Evolutionary conservation across 1,284 basidiomycete species (phyloP), one percentile per base, ranked within the genome.

Genomic region (Ustilago shanxiensis): DNA sequence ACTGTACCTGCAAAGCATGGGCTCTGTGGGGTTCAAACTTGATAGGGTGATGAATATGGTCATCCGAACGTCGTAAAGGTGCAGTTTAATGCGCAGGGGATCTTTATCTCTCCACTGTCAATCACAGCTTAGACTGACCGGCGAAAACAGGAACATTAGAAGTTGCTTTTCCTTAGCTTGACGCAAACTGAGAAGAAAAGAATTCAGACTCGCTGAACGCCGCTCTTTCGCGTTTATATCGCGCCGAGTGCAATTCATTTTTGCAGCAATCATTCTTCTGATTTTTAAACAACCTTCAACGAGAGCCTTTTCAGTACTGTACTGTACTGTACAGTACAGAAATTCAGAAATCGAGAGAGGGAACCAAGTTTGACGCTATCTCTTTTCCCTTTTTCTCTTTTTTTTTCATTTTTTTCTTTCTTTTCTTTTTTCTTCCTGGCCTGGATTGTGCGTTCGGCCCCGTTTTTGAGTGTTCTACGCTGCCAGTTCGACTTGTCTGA

Each of bases 161-260:
- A 45, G 44, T 45, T 45, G 44, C n/a, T 45, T 37, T 44, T 37
- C 18, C 16, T 44, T 58, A 50, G 22, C 11, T 50, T 66, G 68
- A 71, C 68, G 62, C 68, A 44, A 41, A 71, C 50, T 49, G 28
- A 58, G 68, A 71, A 71, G 68, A 71, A 45, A n/a, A n/a, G n/a
- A n/a, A 20, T 39, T 14, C 20, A n/a, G 33, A 29, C 35, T 37
- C n/a, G n/a, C 44, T 45, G 44, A 20, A 45, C 29, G 14, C 35
- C 35, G 35, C 31, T 33, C 31, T 33, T 33, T 11, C 5, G 11
- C 31, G 7, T 5, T 33, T 11, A 37, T 16, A 37, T 9, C 35
- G 35, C 6, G 35, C 6, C 35, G 31, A 33, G 31, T 28, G 37
- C 13, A n/a, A 8, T 52, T 29, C 4, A 52, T 58, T 49, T 49